Evolutionary conservation across 345 rosid species (phyloP).

Genomic region (Erysimum cheiranthoides): DNA sequence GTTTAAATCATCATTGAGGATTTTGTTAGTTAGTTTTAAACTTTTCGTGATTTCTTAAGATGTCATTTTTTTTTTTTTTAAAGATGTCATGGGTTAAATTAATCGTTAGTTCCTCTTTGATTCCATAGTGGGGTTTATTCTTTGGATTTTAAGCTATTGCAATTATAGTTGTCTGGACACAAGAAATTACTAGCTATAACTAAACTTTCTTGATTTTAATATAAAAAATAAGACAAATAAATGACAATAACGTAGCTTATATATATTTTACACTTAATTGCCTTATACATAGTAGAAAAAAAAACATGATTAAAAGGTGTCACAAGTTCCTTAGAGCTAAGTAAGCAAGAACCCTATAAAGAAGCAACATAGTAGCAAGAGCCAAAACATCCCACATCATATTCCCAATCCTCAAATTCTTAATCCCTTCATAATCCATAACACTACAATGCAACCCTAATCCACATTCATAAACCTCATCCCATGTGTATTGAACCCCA

Average conservation of each 20-base stretch:
- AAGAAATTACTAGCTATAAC: neutral
- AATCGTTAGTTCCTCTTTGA: neutral
- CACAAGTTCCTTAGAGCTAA: constrained; percentile 59
- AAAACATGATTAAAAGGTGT: neutral
- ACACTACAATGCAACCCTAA: constrained; percentile 63
- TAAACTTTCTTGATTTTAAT: neutral
- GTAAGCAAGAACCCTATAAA: constrained; percentile 82
- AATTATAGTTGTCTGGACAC: neutral
- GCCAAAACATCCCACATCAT: constrained; percentile 68
- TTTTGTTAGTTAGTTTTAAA: neutral
- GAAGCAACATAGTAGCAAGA: constrained; percentile 69
- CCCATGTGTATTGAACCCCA: constrained; percentile 69
- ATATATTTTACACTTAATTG: constrained; percentile 28
- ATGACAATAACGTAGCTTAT: neutral
- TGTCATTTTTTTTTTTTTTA: too few relatives aligned
- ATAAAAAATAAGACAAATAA: neutral
- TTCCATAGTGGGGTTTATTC: neutral
- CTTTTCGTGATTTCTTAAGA: neutral
- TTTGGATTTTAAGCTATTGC: neutral
- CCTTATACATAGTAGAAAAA: neutral
- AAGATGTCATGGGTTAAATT: neutral
- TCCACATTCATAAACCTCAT: constrained; percentile 72
- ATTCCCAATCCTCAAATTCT: constrained; percentile 54
- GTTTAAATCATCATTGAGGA: neutral
- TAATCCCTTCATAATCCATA: constrained; percentile 73